Evolutionary conservation across 306 rosid species (phyloP).

Genomic region (Corylus americana): DNA sequence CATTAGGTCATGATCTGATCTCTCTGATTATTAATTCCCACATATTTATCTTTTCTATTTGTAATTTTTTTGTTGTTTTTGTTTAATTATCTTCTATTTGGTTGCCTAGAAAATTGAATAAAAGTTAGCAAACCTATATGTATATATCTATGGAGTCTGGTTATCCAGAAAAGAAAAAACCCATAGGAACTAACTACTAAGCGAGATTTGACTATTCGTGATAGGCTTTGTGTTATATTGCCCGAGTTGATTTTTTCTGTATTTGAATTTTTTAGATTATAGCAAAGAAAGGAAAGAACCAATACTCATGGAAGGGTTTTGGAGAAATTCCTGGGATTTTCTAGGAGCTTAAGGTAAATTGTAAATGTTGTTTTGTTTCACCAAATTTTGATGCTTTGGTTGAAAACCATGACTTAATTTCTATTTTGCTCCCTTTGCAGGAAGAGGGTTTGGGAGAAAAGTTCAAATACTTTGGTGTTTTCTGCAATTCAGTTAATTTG

Average conservation of each 20-base stretch:
- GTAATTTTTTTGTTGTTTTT: neutral
- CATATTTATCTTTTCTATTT: neutral
- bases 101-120: constrained; percentile 11
- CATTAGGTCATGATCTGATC: constrained; percentile 29
- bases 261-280: constrained; percentile 30
- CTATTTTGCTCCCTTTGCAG: constrained; percentile 16
- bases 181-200: neutral
- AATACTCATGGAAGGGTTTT: constrained; percentile 48
- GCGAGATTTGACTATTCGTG: neutral
- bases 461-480: constrained; percentile 6
- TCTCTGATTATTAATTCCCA: neutral
- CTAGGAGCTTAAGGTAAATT: constrained; percentile 28
- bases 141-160: neutral
- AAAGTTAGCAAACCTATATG: neutral
- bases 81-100: neutral
- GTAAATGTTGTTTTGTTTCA: neutral
- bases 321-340: constrained; percentile 33
- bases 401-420: constrained; percentile 1
- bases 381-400: neutral
- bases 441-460: constrained; percentile 26
- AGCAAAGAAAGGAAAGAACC: constrained; percentile 41
- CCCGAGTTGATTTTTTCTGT: constrained; percentile 2
- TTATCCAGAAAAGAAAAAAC: neutral
- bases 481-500: constrained; percentile 17
- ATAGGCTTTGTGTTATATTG: neutral